These are phyloP conservation scores for Fusarium sarcochroum DNA, from an alignment of 2,329 filamentous ascomycete species.

Conservation along the genomic window DNA sequence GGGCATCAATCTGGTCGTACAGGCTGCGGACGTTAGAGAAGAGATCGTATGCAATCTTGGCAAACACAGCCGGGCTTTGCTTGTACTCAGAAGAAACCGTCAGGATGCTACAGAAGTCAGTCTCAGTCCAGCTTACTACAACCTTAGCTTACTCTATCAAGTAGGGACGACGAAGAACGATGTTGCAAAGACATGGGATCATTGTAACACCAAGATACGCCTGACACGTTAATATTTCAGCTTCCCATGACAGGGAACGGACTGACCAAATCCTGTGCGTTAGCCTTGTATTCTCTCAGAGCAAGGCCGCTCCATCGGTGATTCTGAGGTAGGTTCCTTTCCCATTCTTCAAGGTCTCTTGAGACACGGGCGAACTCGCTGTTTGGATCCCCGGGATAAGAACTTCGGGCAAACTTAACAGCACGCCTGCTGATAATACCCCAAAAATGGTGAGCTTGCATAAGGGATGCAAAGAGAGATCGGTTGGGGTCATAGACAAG, in stretches of 20 bases:
- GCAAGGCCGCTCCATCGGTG: slow-evolving; percentile 62
- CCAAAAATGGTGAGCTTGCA: slow-evolving; percentile 70
- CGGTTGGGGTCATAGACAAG: slow-evolving; percentile 60
- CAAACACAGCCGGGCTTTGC: slow-evolving; percentile 57
- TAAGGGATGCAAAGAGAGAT: slow-evolving; percentile 68
- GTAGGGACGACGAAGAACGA: slow-evolving; percentile 69
- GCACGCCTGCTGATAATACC: slow-evolving; percentile 65
- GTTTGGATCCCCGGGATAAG: slow-evolving; percentile 61
- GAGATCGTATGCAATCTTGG: slow-evolving; percentile 61
- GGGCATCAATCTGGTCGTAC: slow-evolving; percentile 65
- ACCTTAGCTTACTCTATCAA: slow-evolving; percentile 61
- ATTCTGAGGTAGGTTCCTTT: slow-evolving; percentile 61
- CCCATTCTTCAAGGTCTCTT: slow-evolving; percentile 62
- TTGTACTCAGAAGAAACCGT: slow-evolving; percentile 57
- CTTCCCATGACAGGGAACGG: not conserved
- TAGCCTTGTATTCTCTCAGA: slow-evolving; percentile 62
- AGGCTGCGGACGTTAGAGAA: slow-evolving; percentile 64
- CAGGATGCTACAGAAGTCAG: slow-evolving; percentile 58
- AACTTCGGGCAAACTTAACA: slow-evolving; percentile 59
- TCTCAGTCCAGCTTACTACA: not conserved
- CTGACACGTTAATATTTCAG: slow-evolving; percentile 49
- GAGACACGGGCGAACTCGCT: slow-evolving; percentile 65
- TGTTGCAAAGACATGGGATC: slow-evolving; percentile 69
- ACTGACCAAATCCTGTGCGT: slow-evolving; percentile 65
- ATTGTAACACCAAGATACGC: slow-evolving; percentile 70